These are phyloP conservation scores for Zalerion maritima DNA, from an alignment of 495 filamentous ascomycete species.

Conservation along the genomic window DNA sequence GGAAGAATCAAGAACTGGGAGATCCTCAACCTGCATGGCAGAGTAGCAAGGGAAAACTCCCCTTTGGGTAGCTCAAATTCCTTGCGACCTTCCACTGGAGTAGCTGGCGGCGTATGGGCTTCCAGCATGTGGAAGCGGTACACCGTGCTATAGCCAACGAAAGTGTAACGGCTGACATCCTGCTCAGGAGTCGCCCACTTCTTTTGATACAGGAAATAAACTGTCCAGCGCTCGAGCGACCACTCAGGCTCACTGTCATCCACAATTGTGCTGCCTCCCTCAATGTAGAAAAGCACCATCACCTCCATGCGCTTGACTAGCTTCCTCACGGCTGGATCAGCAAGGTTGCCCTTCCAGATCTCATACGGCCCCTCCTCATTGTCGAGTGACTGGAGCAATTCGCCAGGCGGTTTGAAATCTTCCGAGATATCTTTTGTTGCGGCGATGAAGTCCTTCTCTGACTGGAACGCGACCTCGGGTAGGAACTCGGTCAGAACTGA, in stretches of 20 bases:
- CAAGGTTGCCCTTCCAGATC: slow-evolving; percentile 36
- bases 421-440: slow-evolving; percentile 37
- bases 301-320: slow-evolving; percentile 69
- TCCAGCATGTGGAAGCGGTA: slow-evolving; percentile 67
- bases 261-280: slow-evolving; percentile 63
- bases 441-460: slow-evolving; percentile 41
- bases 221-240: slow-evolving; percentile 67
- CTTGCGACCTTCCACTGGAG: slow-evolving; percentile 9
- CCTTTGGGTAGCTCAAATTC: slow-evolving; percentile 13
- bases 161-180: slow-evolving; percentile 44
- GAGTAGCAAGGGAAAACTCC: slow-evolving; percentile 17
- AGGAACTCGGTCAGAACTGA: slow-evolving; percentile 51
- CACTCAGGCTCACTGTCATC: slow-evolving; percentile 55
- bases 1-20: slow-evolving; percentile 92
- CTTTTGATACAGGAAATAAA: slow-evolving; percentile 72
- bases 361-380: slow-evolving; percentile 26
- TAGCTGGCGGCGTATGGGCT: slow-evolving; percentile 12
- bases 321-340: slow-evolving; percentile 40
- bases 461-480: slow-evolving; percentile 51
- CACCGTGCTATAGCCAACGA: slow-evolving; percentile 76
- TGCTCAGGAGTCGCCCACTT: slow-evolving; percentile 27
- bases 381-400: slow-evolving; percentile 25
- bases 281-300: slow-evolving; percentile 75
- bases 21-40: slow-evolving; percentile 63
- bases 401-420: slow-evolving; percentile 45